Base-by-base conservation (phyloP, 257 asterid genomes). In the Thymus quinquecostatus region DNA sequence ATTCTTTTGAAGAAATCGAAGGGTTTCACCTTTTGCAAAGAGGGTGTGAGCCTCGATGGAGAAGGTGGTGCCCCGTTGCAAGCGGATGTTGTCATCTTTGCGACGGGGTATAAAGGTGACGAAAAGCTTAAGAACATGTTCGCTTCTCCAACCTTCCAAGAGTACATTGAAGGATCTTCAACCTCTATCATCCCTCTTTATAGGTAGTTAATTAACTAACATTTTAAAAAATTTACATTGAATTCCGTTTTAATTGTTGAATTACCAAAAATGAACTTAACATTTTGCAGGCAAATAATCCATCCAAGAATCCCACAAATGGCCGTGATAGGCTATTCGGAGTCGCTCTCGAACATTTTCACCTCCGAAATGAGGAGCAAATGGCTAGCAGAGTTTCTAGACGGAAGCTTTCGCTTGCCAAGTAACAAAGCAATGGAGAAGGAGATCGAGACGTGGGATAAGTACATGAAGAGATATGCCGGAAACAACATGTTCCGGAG, bases 251-350 rank as follows among this genome's bases (percentile, higher is more conserved):
- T 21, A 21, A 21, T 21, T 21, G 21, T 6, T 43, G 6, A 43
- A 43, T 43, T 4, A 43, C 8, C 8, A 6, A 50, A 0, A 1
- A 7, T 0, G 0, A n/a, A n/a, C 6, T 6, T 13, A 3, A 50
- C n/a, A 5, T n/a, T n/a, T 2, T 51, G 60, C 82, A 86, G 97
- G 73, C 88, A 88, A 57, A 79, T 85, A 60, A 81, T 90, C 68
- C 91, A 81, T 81, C 97, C 97, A 1, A 60, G 89, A 64, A 86
- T 90, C 60, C 97, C 97, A 61, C 91, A 86, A 28, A 71, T 90
- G 13, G 97, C 85, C 0, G 78, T 85, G 3, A 71, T 90, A n/a
- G 96, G 96, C 5, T 86, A 78, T 73, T 72, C 93, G 0, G 96
- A 87, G 67, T 79, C 89, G 13, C 63, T 82, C 2, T 54, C 85